Evolutionary conservation across 495 filamentous ascomycete species (phyloP).

Genomic region (Penicillium steckii): DNA sequence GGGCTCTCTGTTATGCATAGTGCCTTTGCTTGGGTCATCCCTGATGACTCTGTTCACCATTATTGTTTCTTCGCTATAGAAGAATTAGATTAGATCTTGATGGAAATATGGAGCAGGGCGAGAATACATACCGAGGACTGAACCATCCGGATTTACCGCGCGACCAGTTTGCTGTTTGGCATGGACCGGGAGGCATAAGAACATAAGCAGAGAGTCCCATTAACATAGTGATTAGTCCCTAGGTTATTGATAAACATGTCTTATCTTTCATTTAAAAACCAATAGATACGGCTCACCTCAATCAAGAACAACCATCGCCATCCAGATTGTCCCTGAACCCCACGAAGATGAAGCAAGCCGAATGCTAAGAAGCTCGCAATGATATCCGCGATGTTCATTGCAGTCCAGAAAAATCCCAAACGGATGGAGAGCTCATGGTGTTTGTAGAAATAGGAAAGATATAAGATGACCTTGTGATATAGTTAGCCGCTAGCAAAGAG

Average conservation of each 20-base stretch:
- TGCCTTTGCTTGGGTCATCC: constrained; percentile 54
- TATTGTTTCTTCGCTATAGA: constrained; percentile 56
- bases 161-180: constrained; percentile 55
- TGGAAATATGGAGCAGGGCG: background rate
- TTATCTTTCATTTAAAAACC: background rate
- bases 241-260: background rate
- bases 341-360: constrained; percentile 45
- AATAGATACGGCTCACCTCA: constrained; percentile 40
- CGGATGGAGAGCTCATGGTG: constrained; percentile 60
- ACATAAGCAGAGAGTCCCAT: constrained; percentile 53
- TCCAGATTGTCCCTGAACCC: constrained; percentile 28
- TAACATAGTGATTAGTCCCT: constrained; percentile 39
- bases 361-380: constrained; percentile 46
- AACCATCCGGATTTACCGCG: background rate
- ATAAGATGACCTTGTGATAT: constrained; percentile 46
- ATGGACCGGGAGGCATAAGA: constrained; percentile 49
- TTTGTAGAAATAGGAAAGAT: constrained; percentile 70
- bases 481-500: constrained; percentile 30
- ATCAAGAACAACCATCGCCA: constrained; percentile 52
- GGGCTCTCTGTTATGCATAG: constrained; percentile 57
- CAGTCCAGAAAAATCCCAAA: constrained; percentile 62
- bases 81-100: background rate
- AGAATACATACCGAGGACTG: background rate
- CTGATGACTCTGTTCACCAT: constrained; percentile 69
- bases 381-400: constrained; percentile 49